Percentiles rank a stretch among this genome's conserved stretches.
phyloP scores from a whole-genome alignment of 192 early-diverging fungal genomes.

The Podila clonocystis region DNA sequence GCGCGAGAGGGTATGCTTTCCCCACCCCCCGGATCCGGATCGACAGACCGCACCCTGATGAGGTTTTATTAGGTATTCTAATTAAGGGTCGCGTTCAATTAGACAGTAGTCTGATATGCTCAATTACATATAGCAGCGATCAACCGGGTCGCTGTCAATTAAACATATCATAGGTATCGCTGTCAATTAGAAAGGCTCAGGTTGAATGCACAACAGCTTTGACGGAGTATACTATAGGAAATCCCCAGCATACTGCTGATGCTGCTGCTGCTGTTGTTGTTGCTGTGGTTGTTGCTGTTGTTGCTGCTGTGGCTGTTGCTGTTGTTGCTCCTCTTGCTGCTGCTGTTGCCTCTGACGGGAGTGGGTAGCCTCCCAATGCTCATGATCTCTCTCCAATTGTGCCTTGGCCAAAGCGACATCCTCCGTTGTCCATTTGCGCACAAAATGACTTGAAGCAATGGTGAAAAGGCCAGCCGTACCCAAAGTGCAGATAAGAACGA shows the following conservation, averaged over 20 bases:
- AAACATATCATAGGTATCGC: no score
- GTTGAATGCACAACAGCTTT: conserved; percentile 14
- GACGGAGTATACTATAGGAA: not conserved
- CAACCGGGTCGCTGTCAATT: no score
- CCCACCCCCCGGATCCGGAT: no score
- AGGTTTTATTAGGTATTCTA: no score
- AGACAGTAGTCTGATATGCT: no score
- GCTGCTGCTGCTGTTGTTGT: conserved; percentile 3
- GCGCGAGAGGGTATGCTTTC: no score
- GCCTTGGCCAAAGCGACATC: conserved; percentile 20
- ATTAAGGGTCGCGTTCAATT: no score
- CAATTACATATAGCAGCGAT: no score
- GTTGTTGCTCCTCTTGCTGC: conserved; percentile 4
- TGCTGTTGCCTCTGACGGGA: conserved; percentile 5
- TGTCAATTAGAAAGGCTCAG: no score
- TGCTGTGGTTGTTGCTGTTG: not conserved
- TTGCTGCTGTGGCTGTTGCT: conserved; percentile 6
- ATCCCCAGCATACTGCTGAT: conserved; percentile 5
- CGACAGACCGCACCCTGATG: no score
- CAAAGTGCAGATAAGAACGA: conserved; percentile 26
- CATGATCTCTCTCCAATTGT: conserved; percentile 25
- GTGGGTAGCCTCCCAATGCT: conserved; percentile 26
- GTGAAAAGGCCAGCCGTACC: conserved; percentile 16
- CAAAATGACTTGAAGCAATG: conserved; percentile 4
- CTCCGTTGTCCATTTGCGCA: conserved; percentile 12